phyloP scores from a whole-genome alignment of 1,139 yeast species.

The Yamadazyma sp. region DNA sequence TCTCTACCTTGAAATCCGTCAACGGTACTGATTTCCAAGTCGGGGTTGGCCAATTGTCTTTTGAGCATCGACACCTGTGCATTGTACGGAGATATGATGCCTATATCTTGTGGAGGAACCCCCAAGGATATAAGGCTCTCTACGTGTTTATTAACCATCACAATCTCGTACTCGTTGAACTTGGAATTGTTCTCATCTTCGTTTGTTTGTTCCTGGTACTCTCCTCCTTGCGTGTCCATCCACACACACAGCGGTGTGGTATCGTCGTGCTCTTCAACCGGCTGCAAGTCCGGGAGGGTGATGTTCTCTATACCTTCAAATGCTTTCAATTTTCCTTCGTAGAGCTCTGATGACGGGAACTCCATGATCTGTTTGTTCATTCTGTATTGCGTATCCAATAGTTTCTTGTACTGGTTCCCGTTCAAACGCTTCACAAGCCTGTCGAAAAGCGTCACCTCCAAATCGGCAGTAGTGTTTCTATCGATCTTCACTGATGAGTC shows the following conservation, averaged over 20 bases:
- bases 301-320: conserved; percentile 57
- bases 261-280: conserved; percentile 25
- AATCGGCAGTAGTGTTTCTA: conserved; percentile 32
- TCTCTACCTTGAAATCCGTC: conserved; percentile 64
- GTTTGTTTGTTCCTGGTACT: conserved; percentile 59
- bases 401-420: conserved; percentile 48
- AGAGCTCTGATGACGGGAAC: conserved; percentile 71
- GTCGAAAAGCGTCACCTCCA: conserved; percentile 77
- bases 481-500: conserved; percentile 26
- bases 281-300: conserved; percentile 50
- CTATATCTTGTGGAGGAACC: conserved; percentile 56
- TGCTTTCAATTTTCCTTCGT: conserved; percentile 63
- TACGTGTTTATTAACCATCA: conserved; percentile 59
- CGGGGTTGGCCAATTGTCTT: conserved; percentile 21
- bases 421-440: conserved; percentile 59
- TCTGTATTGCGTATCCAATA: conserved; percentile 77
- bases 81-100: conserved; percentile 84
- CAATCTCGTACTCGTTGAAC: conserved; percentile 72
- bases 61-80: conserved; percentile 77
- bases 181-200: conserved; percentile 51
- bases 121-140: conserved; percentile 47
- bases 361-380: conserved; percentile 80
- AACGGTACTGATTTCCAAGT: conserved; percentile 44
- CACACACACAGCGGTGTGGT: conserved; percentile 53
- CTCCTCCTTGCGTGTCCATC: conserved; percentile 95